Evolutionary conservation across 768 basidiomycete genomes (phyloP), one percentile per base, ranked within the genome.

Genomic region (Rhodotorula kratochvilovae): DNA sequence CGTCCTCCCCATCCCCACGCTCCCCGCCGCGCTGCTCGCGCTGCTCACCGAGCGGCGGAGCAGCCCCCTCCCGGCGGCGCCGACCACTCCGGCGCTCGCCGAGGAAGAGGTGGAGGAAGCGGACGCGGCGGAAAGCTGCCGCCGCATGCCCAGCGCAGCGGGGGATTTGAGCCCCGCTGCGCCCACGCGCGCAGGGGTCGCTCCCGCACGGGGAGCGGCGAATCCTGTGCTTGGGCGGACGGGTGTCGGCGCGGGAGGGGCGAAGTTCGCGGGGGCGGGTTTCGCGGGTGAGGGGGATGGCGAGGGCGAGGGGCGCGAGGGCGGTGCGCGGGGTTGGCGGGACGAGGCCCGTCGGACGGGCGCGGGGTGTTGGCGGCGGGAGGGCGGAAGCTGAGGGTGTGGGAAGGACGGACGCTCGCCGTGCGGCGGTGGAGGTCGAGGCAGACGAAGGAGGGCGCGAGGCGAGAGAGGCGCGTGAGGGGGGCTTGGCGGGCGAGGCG

Each of bases 381-480:
- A 33, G 7, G 36, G 62, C 5, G 35, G 62, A 33, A 21, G 50
- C 8, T 5, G 56, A 21, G 19, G 61, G 48, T 3, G 45, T 46
- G 10, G 33, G n/a, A 10, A 36, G 16, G 51, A 29, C 25, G n/a
- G 62, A 63, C 1, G 51, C 17, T 13, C 54, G 53, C 1, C 54
- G 51, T 21, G 39, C 8, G 15, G 36, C 42, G 43, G 45, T 8
- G n/a, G 43, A n/a, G 3, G 29, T 12, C 7, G 56, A 59, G 5
- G 29, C 43, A 43, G n/a, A 0, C 3, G 70, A 59, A 16, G 55
- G 23, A 0, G 56, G 56, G 7, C 50, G 50, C 5, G 63, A 35
- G 16, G 58, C 45, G 59, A 55, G n/a, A 4, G 51, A 53, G 3
- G 55, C 36, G 23, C 66, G 66, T 10, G 68, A 69, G 27, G 64